Evolutionary conservation across 1,284 basidiomycete species (phyloP).

Genomic region (Ustilago crameri): DNA sequence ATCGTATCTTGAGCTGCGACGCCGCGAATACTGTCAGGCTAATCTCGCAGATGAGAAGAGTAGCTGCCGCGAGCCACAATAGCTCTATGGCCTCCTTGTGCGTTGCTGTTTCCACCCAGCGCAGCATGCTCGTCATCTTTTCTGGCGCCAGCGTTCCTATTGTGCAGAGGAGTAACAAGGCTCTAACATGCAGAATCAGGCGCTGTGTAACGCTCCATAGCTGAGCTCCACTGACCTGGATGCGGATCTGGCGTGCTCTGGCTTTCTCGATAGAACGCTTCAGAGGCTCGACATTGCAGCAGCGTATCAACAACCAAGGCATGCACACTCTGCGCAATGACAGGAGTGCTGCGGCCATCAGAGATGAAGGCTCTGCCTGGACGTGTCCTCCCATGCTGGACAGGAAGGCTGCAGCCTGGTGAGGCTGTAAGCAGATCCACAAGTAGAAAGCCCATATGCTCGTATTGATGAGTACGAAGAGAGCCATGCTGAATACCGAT

Average conservation of each 20-base stretch:
- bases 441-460: slow-evolving; percentile 14
- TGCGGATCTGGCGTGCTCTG: slow-evolving; percentile 18
- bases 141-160: neutral
- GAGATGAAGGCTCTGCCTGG: slow-evolving; percentile 1
- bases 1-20: slow-evolving; percentile 9
- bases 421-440: slow-evolving; percentile 1
- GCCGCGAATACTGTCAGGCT: slow-evolving; percentile 13
- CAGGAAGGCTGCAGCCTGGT: neutral
- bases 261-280: slow-evolving; percentile 20
- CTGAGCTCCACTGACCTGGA: slow-evolving; percentile 6
- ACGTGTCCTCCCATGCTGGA: neutral
- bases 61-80: slow-evolving; percentile 3
- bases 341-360: neutral
- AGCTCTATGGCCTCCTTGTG: slow-evolving; percentile 1
- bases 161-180: neutral
- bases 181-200: slow-evolving; percentile 5
- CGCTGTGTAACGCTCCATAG: slow-evolving; percentile 19
- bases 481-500: neutral
- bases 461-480: slow-evolving; percentile 12
- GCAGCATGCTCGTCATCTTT: neutral
- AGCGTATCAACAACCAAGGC: slow-evolving; percentile 4
- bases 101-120: slow-evolving; percentile 2
- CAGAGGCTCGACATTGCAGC: slow-evolving; percentile 14
- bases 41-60: slow-evolving; percentile 13
- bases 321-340: neutral